phyloP scores from a whole-genome alignment of 805 yeast species.

The Starmerella stellata region DNA sequence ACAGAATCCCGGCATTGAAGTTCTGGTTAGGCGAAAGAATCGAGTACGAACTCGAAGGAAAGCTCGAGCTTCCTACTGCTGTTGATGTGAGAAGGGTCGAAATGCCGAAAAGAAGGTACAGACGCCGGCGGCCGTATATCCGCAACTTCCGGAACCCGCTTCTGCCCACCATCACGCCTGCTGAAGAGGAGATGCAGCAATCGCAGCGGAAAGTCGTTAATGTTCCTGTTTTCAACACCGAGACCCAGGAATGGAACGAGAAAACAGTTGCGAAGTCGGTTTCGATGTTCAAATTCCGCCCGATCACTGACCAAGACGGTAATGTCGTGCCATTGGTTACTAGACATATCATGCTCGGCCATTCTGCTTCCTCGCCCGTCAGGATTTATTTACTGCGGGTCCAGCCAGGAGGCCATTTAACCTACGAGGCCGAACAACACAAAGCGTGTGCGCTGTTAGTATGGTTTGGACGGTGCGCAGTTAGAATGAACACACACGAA shows the following conservation, averaged over 20 bases:
- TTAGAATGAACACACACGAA: constrained; percentile 6
- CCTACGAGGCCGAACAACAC: constrained; percentile 8
- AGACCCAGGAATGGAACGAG: constrained; percentile 2
- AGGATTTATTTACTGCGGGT: constrained; percentile 8
- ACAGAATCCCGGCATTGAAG: constrained; percentile 14
- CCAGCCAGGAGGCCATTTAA: constrained; percentile 8
- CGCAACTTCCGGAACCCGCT: constrained; percentile 6
- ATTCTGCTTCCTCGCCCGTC: constrained; percentile 3
- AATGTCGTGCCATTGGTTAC: constrained; percentile 5
- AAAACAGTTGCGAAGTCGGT: constrained; percentile 13
- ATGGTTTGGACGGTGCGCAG: constrained; percentile 12
- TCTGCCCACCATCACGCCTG: constrained; percentile 1
- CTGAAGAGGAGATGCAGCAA: constrained; percentile 3
- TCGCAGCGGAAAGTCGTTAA: constrained; percentile 2
- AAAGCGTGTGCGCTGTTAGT: constrained; percentile 13
- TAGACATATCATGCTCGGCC: constrained; percentile 6
- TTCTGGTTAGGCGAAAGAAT: constrained; percentile 15
- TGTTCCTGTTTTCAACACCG: constrained; percentile 9
- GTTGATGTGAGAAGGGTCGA: constrained; percentile 13
- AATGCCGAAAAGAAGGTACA: constrained; percentile 5
- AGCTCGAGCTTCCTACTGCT: constrained; percentile 10
- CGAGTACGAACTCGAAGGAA: constrained; percentile 10
- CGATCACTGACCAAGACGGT: constrained; percentile 4
- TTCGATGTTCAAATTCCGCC: constrained; percentile 6
- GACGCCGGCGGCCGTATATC: constrained; percentile 3